These are phyloP conservation scores for Rhododendron mucronatum DNA, from an alignment of 148 eudicot genomes.

Conservation along the genomic window DNA sequence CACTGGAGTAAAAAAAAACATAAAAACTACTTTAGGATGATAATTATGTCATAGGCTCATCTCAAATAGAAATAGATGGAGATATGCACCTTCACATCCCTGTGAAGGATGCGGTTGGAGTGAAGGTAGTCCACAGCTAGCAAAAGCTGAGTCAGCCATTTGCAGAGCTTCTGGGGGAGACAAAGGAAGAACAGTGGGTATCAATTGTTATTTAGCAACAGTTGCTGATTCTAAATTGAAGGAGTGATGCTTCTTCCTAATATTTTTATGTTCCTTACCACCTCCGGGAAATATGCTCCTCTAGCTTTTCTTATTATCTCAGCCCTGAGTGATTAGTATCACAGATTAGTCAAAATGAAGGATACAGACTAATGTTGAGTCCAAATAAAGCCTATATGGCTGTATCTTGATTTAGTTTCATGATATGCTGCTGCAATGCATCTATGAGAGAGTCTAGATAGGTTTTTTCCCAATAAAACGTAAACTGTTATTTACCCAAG, in stretches of 20 bases:
- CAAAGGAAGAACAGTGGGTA: neutral
- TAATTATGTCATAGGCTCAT: neutral
- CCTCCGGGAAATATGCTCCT: conserved; percentile 73
- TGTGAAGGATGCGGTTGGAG: conserved; percentile 82
- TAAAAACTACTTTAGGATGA: neutral
- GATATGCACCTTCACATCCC: conserved; percentile 75
- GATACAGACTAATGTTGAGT: neutral
- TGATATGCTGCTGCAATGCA: neutral
- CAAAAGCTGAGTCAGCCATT: conserved; percentile 84
- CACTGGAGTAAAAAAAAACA: conserved; percentile 42
- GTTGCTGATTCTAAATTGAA: neutral
- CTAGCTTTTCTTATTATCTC: conserved; percentile 58
- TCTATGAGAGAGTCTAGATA: neutral
- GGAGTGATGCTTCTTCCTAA: neutral
- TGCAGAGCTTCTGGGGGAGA: conserved; percentile 75
- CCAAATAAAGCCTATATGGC: neutral
- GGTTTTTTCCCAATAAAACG: neutral
- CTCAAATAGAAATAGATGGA: neutral
- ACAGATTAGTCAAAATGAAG: neutral
- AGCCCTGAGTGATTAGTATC: conserved; percentile 42
- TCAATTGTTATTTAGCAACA: neutral
- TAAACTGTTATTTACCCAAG: neutral
- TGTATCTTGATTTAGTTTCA: neutral
- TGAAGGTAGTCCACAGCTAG: conserved; percentile 92
- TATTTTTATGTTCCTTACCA: conserved; percentile 40